Conservation (phyloP, 2,329 filamentous ascomycete genomes). For the Trichoderma sp. region DNA sequence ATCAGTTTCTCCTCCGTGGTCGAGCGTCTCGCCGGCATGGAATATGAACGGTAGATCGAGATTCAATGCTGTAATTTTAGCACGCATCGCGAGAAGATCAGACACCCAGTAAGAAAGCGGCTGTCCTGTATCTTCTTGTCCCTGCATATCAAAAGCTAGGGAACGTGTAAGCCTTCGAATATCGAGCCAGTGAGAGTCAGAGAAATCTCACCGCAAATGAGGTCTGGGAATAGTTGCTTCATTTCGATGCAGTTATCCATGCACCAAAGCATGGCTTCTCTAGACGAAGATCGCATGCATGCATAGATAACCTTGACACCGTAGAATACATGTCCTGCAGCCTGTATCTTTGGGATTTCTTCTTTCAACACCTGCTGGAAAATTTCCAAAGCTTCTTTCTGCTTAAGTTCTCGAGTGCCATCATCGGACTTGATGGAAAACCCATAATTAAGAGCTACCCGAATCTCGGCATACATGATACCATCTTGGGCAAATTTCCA, state of each 20-base stretch:
- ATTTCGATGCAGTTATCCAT: constrained; percentile 87
- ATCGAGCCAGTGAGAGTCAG: background rate
- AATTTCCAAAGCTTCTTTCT: background rate
- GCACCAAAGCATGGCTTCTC: constrained; percentile 30
- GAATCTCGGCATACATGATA: constrained; percentile 13
- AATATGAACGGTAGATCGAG: constrained; percentile 93
- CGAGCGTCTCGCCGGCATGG: constrained; percentile 86
- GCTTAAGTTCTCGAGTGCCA: background rate
- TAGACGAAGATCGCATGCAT: constrained; percentile 57
- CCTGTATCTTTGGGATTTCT: constrained; percentile 74
- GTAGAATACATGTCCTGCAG: constrained; percentile 75
- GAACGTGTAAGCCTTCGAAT: background rate
- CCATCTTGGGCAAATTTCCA: constrained; percentile 12
- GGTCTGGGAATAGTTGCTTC: constrained; percentile 73
- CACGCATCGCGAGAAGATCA: constrained; percentile 89
- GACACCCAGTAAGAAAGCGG: constrained; percentile 75
- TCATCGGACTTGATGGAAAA: constrained; percentile 7
- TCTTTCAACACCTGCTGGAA: constrained; percentile 63
- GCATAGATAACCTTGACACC: constrained; percentile 82
- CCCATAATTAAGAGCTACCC: constrained; percentile 4
- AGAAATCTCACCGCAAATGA: constrained; percentile 48
- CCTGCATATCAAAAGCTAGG: constrained; percentile 88
- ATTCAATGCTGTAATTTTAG: constrained; percentile 73
- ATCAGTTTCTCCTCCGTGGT: constrained; percentile 72
- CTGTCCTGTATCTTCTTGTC: constrained; percentile 75